phyloP scores from a whole-genome alignment of 1,284 basidiomycete species.

The Boletus chippewaensis region DNA sequence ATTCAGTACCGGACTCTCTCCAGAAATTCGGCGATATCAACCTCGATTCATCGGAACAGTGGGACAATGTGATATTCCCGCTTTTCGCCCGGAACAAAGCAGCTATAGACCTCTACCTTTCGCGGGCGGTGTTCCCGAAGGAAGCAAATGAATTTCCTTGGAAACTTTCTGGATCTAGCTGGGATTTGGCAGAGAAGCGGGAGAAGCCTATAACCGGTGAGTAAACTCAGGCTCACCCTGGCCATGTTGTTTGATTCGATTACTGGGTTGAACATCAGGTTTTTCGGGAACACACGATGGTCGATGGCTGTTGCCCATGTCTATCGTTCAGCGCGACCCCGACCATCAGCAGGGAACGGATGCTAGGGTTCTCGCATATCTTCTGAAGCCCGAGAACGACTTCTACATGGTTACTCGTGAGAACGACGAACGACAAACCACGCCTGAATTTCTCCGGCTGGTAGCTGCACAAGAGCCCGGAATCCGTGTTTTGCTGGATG shows the following conservation, averaged over 20 bases:
- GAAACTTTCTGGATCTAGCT: not conserved
- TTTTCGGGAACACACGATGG: not conserved
- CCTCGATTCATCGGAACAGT: not conserved
- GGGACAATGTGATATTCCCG: not conserved
- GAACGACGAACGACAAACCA: not conserved
- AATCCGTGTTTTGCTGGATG: not conserved
- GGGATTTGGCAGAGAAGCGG: not conserved
- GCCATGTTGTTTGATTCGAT: not conserved
- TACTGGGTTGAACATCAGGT: not conserved
- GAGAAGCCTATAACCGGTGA: not conserved
- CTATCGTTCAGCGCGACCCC: not conserved
- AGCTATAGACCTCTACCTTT: not conserved
- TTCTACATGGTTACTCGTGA: not conserved
- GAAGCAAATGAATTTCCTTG: conserved; percentile 1
- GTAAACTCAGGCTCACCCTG: too few species aligned
- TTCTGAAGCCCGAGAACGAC: not conserved
- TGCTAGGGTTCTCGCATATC: not conserved
- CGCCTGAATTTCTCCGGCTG: not conserved
- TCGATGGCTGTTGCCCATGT: not conserved
- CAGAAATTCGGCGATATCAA: not conserved
- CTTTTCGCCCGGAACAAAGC: not conserved
- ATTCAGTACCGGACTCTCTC: too few species aligned
- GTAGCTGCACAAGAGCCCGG: not conserved
- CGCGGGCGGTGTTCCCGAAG: not conserved
- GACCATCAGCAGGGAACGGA: not conserved